Base-by-base conservation (phyloP, 2,329 filamentous ascomycete genomes). In the Clonostachys byssicola region DNA sequence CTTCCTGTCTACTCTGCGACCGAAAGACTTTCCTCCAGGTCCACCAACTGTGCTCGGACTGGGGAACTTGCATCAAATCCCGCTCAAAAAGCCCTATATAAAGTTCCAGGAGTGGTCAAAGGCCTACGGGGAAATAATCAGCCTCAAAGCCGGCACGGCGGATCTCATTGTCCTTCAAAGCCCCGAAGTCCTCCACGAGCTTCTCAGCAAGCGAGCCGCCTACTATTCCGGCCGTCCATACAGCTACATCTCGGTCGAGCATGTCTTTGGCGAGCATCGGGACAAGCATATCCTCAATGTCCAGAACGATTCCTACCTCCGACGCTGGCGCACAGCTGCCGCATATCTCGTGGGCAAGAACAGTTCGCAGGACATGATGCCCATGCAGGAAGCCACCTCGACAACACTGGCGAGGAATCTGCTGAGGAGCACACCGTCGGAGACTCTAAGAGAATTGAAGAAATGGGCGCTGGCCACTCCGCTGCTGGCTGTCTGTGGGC, bases 201-300 rank as follows among this genome's bases (percentile, higher is more conserved):
- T 71, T 10, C 56, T 69, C 16, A 65, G 64, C 20, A 65, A 61
- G 47, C 62, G 60, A 34, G 57, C 60, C 4, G 51, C 45, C 18
- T 59, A 63, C 35, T 70, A 68, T 51, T 66, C 65, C 40, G 64
- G 62, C 6, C 56, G 66, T 5, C 58, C 65, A 4, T 43, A 52
- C 43, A 51, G 53, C 46, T 45, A 55, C 40, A 48, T 60, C 47
- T 30, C 48, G 30, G 23, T 50, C n/a, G 54, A 62, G 18, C 56
- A 57, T 6, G 20, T 16, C n/a, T 35, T 34, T 34, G 13, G 14
- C 14, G 20, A 18, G 20, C 36, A 39, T 18, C 7, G 14, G 36
- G 12, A 39, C 7, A 39, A 39, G 36, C 36, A 39, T 18, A 18
- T 39, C 12, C 17, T 39, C 36, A 39, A n/a, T 18, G 17, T n/a